Evolutionary conservation across 2,329 filamentous ascomycete species (phyloP).

Genomic region (Plectosphaerella sp.): DNA sequence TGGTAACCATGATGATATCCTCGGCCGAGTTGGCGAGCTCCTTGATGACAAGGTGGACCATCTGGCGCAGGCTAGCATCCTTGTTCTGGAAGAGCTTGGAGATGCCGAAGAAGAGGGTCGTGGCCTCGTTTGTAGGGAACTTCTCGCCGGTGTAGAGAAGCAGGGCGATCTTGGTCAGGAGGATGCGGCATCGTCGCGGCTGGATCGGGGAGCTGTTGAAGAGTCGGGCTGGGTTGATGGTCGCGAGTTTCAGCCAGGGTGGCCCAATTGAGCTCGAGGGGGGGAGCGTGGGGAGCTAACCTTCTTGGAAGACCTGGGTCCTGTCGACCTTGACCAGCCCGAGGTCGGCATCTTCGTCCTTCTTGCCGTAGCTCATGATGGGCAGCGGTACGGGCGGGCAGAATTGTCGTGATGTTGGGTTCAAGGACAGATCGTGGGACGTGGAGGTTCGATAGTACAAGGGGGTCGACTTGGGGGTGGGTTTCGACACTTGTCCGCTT

Average conservation of each 20-base stretch:
- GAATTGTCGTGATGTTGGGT: background rate
- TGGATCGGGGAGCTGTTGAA: constrained; percentile 98
- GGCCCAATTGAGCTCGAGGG: constrained; percentile 6
- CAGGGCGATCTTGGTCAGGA: constrained; percentile 94
- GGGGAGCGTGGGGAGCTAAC: constrained; percentile 42
- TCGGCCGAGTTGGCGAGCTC: constrained; percentile 92
- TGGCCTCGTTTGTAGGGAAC: constrained; percentile 96
- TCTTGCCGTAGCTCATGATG: constrained; percentile 96
- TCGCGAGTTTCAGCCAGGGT: constrained; percentile 11
- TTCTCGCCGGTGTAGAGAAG: constrained; percentile 95
- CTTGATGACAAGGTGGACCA: constrained; percentile 98
- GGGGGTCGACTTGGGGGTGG: background rate
- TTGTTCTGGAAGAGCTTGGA: constrained; percentile 99
- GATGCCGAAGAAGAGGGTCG: constrained; percentile 96
- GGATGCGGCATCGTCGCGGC: constrained; percentile 93
- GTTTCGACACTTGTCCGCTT: background rate
- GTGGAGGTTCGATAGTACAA: background rate
- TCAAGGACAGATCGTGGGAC: background rate
- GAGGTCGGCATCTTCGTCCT: constrained; percentile 95
- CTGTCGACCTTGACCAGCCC: constrained; percentile 96
- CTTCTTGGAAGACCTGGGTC: constrained; percentile 98
- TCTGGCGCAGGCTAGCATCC: constrained; percentile 94
- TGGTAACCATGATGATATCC: constrained; percentile 99
- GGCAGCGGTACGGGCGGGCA: constrained; percentile 28
- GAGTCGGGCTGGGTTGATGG: constrained; percentile 65